Conservation (phyloP, 129 eudicot species). For the Chrysanthemum lavandulifolium region DNA sequence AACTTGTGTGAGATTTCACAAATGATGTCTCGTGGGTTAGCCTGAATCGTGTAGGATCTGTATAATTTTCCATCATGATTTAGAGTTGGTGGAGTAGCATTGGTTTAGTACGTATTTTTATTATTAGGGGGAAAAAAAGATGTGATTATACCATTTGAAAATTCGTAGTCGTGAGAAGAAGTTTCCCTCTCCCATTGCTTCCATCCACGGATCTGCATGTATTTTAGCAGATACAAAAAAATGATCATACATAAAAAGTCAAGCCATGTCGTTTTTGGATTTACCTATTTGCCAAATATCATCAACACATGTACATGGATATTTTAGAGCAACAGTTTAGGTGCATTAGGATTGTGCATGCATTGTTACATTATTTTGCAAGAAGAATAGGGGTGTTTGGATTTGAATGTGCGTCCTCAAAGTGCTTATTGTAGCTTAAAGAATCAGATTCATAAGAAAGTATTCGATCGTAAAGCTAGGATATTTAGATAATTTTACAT, state of each 20-base stretch:
- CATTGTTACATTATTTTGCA: background rate
- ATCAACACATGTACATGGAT: background rate
- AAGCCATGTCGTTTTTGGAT: background rate
- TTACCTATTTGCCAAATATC: constrained; percentile 4
- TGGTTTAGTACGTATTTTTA: too few relatives aligned
- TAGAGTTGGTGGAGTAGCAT: background rate
- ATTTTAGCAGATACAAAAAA: background rate
- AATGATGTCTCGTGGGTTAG: constrained; percentile 88
- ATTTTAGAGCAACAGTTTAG: background rate
- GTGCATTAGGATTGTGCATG: background rate
- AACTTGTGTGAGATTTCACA: constrained; percentile 73
- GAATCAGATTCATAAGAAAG: background rate
- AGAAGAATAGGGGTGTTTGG: background rate
- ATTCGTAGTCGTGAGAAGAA: constrained; percentile 63
- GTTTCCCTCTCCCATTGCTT: constrained; percentile 88
- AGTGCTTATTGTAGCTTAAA: background rate
- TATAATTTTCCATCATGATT: constrained; percentile 8
- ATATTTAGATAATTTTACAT: background rate
- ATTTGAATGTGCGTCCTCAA: background rate
- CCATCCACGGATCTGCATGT: constrained; percentile 77
- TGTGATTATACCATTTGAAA: constrained; percentile 57
- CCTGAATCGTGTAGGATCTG: constrained; percentile 95
- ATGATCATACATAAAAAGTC: background rate
- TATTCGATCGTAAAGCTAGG: background rate
- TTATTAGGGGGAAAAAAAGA: too few relatives aligned